Evolutionary conservation across 2,329 filamentous ascomycete species (phyloP).

Genomic region (Venturiaceae sp.): DNA sequence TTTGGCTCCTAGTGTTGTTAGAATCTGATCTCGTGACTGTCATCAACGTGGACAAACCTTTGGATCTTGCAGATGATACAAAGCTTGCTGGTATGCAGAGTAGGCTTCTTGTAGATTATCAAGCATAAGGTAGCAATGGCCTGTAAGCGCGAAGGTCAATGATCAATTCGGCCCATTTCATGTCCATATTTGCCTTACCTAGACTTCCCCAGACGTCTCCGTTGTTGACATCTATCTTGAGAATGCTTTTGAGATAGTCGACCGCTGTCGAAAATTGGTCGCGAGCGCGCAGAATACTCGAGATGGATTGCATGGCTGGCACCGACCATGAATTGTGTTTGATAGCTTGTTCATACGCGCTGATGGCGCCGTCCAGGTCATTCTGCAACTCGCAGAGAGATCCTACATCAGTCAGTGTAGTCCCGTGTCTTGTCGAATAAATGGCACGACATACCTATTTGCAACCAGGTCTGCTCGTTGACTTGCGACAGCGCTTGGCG

Average conservation of each 20-base stretch:
- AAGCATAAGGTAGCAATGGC: constrained; percentile 99
- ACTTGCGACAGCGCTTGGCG: constrained; percentile 67
- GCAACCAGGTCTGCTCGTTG: constrained; percentile 86
- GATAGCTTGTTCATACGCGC: constrained; percentile 83
- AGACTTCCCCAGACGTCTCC: constrained; percentile 96
- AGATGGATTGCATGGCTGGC: constrained; percentile 87
- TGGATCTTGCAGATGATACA: constrained; percentile 86
- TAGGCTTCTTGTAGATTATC: constrained; percentile 96
- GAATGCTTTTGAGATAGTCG: constrained; percentile 81
- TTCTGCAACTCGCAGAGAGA: constrained; percentile 80
- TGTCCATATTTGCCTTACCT: constrained; percentile 43
- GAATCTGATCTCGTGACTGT: background rate
- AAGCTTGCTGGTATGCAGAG: constrained; percentile 87
- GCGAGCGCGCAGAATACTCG: constrained; percentile 78
- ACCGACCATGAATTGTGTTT: constrained; percentile 82
- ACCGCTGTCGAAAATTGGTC: constrained; percentile 92
- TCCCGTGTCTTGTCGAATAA: background rate
- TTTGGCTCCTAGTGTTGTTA: constrained; percentile 64
- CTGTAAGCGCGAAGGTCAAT: constrained; percentile 32
- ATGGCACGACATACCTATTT: constrained; percentile 60
- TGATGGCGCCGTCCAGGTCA: constrained; percentile 79
- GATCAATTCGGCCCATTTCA: background rate
- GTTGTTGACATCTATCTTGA: constrained; percentile 81
- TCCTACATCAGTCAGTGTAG: constrained; percentile 40
- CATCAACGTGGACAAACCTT: constrained; percentile 46